Conservation (phyloP, 2,329 filamentous ascomycete species). For the Aureobasidium sp. region DNA sequence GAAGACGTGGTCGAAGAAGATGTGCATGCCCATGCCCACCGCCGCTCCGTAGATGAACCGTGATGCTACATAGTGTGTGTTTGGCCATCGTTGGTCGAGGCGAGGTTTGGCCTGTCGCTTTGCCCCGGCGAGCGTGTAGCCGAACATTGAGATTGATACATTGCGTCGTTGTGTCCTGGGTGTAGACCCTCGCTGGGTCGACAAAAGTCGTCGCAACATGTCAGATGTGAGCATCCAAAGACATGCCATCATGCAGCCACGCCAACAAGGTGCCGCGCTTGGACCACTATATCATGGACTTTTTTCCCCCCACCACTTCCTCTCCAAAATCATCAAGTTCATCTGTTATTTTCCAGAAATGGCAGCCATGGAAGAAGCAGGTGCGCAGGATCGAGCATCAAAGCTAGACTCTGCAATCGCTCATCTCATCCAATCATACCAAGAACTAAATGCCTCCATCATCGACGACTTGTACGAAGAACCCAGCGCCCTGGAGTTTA, state of each 20-base stretch:
- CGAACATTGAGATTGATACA: constrained; percentile 5
- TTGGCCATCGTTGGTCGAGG: no score
- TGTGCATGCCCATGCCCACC: constrained; percentile 26
- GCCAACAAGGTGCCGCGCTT: constrained; percentile 9
- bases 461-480: constrained; percentile 57
- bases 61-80: no score
- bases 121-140: background rate
- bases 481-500: constrained; percentile 71
- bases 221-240: background rate
- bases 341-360: background rate
- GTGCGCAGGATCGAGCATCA: background rate
- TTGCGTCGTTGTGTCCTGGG: background rate
- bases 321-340: background rate
- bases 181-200: background rate
- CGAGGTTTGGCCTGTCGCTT: background rate
- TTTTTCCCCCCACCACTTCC: background rate
- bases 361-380: background rate
- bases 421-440: constrained; percentile 58
- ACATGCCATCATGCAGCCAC: constrained; percentile 7
- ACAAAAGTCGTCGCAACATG: constrained; percentile 7
- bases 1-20: constrained; percentile 49
- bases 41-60: background rate
- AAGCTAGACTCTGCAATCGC: background rate
- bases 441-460: constrained; percentile 58
- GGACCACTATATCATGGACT: constrained; percentile 1